Evolutionary conservation across 1,284 basidiomycete genomes (phyloP).

Genomic region (Tetrapyrgos nigripes): DNA sequence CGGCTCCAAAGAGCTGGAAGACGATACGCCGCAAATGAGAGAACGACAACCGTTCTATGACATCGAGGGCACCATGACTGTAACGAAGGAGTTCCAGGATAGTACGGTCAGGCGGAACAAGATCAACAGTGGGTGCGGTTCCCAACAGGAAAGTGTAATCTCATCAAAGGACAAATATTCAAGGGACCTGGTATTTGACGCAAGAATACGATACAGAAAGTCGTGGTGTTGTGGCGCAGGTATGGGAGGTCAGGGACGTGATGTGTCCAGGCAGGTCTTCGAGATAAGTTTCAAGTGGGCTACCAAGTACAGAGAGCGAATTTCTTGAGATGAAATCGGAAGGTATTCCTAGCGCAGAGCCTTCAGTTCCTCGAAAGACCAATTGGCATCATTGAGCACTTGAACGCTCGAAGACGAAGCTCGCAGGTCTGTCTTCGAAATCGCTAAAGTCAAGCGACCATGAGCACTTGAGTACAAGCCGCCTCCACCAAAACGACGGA

Average conservation of each 20-base stretch:
- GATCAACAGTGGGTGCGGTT: conserved; percentile 7
- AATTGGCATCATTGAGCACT: conserved; percentile 32
- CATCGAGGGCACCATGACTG: conserved; percentile 19
- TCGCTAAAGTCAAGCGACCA: conserved; percentile 63
- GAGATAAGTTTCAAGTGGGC: conserved; percentile 28
- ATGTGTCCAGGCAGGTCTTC: conserved; percentile 17
- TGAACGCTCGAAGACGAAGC: conserved; percentile 46
- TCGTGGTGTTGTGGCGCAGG: conserved; percentile 4
- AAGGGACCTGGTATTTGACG: conserved; percentile 37
- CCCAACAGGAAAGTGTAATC: conserved; percentile 3
- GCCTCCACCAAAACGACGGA: conserved; percentile 27
- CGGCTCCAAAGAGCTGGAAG: neutral
- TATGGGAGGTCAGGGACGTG: conserved; percentile 23
- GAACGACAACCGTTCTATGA: conserved; percentile 29
- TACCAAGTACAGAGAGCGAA: conserved; percentile 27
- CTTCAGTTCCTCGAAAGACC: conserved; percentile 39
- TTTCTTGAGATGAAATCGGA: conserved; percentile 41
- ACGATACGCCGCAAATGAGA: conserved; percentile 27
- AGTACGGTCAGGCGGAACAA: conserved; percentile 29
- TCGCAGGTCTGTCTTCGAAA: conserved; percentile 55
- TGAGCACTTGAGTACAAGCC: conserved; percentile 55
- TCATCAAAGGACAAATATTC: conserved; percentile 35
- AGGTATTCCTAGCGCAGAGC: conserved; percentile 53
- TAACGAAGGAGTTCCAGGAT: conserved; percentile 24
- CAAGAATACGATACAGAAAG: conserved; percentile 26